A percentile compares a stretch with the other conserved stretches of the same genome.
Evolutionary conservation across 2,329 filamentous ascomycete species (phyloP).

Genomic region (Exserohilum rostratum): DNA sequence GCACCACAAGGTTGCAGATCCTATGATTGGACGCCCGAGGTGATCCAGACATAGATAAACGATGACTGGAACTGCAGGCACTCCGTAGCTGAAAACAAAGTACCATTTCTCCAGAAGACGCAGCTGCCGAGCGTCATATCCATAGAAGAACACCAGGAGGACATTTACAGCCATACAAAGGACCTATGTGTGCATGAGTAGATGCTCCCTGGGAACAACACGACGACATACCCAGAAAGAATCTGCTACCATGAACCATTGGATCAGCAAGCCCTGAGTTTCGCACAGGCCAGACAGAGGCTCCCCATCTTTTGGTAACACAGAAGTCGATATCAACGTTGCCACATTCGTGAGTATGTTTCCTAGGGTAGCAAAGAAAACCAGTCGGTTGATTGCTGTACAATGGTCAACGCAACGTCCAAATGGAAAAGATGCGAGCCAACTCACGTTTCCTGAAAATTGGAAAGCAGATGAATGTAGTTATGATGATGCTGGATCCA

Average conservation of each 20-base stretch:
- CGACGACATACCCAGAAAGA: slow-evolving; percentile 55
- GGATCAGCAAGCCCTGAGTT: slow-evolving; percentile 78
- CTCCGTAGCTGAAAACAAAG: slow-evolving; percentile 71
- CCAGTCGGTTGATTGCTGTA: slow-evolving; percentile 75
- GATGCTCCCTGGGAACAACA: slow-evolving; percentile 60
- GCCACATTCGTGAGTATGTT: slow-evolving; percentile 80
- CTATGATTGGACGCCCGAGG: slow-evolving; percentile 66
- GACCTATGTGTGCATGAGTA: slow-evolving; percentile 48
- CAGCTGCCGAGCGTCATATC: slow-evolving; percentile 69
- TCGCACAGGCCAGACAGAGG: slow-evolving; percentile 68
- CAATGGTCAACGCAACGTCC: not conserved
- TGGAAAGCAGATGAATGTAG: slow-evolving; percentile 70
- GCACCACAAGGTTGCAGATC: slow-evolving; percentile 79
- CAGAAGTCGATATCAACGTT: slow-evolving; percentile 72
- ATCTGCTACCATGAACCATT: slow-evolving; percentile 64
- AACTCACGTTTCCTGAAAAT: slow-evolving; percentile 70
- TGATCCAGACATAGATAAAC: slow-evolving; percentile 69
- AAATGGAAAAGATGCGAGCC: not conserved
- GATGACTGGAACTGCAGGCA: slow-evolving; percentile 73
- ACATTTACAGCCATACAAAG: slow-evolving; percentile 85
- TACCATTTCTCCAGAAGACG: slow-evolving; percentile 74
- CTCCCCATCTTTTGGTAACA: slow-evolving; percentile 48
- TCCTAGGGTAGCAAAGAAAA: slow-evolving; percentile 83
- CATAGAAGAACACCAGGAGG: slow-evolving; percentile 78
- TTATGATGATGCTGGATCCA: slow-evolving; percentile 73